Evolutionary conservation across 2,329 filamentous ascomycete species (phyloP), one percentile per base, ranked within the genome.

Genomic region (Trichoderma sp.): DNA sequence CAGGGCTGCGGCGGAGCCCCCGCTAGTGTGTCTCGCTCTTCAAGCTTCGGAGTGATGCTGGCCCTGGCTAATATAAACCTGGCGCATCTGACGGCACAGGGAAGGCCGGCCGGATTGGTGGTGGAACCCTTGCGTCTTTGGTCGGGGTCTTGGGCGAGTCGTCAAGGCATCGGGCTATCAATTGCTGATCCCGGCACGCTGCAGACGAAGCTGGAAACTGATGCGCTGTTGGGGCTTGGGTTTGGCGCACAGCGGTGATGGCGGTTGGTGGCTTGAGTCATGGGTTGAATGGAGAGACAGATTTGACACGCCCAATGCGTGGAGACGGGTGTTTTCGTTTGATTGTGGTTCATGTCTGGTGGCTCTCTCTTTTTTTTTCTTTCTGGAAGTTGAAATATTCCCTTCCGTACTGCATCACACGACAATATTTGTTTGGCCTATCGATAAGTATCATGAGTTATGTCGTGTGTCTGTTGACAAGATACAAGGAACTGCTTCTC

Each of bases 1-100:
- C 63, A 65, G 27, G 39, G 37, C 37, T 29, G 34, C 63, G 15
- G 63, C 63, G 63, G 63, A 54, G 52, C 39, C 52, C 52, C 27
- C n/a, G 19, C 50, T 64, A 64, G 61, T 64, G 35, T 45, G 50
- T 35, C 42, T 50, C 22, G 45, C 50, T 64, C 37, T 50, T 48
- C 58, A 32, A 54, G 29, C 42, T 32, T 50, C 48, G 60, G 60
- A 64, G 32, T 37, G 60, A 37, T 25, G 60, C 34, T 53, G 27
- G 61, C 61, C 61, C 50, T 64, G 61, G 50, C 61, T 64, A 64
- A 37, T 34, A 63, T 64, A 34, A 64, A 54, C 50, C 60, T 56
- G 35, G 61, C 45, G 61, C 61, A 56, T 64, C 61, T 64, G 61
- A 56, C 61, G 35, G 57, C 53, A 13, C 53, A 57, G 53, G 53